phyloP scores from a whole-genome alignment of 306 rosid species.

The Myrica gale region DNA sequence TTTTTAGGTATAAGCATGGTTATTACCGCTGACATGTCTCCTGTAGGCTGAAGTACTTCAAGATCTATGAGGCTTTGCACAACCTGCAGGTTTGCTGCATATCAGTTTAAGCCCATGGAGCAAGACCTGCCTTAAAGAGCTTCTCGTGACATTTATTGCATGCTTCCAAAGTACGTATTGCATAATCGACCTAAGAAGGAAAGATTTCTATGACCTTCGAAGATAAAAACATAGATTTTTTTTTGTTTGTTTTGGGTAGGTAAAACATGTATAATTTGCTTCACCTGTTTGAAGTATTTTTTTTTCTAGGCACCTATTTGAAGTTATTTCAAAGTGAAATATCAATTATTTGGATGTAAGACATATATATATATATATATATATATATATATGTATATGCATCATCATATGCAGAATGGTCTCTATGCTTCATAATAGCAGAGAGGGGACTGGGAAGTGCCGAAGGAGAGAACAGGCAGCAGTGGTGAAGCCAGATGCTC shows the following conservation, averaged over 20 bases:
- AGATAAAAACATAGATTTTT: conserved; percentile 8
- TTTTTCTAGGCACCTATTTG: no score
- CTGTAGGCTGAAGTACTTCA: conserved; percentile 81
- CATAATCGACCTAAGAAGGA: neutral
- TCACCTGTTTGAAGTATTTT: neutral
- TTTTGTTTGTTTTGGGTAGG: no score
- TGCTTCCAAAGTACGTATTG: neutral
- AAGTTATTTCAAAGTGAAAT: neutral
- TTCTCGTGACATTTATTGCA: conserved; percentile 9
- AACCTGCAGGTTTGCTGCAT: conserved; percentile 49
- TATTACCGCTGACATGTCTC: conserved; percentile 65
- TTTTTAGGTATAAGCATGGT: neutral
- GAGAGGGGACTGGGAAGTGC: no score
- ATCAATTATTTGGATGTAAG: neutral
- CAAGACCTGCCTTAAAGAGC: neutral
- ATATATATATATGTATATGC: neutral
- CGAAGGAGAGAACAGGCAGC: no score
- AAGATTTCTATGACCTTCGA: neutral
- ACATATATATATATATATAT: no score
- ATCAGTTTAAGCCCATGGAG: conserved; percentile 24
- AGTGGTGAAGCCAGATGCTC: no score
- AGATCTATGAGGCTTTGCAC: conserved; percentile 69
- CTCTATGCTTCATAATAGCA: no score
- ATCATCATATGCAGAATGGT: neutral
- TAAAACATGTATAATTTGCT: neutral